These are phyloP conservation scores for Alternaria novae-zelandiae DNA, from an alignment of 2,329 filamentous ascomycete species.

Conservation along the genomic window DNA sequence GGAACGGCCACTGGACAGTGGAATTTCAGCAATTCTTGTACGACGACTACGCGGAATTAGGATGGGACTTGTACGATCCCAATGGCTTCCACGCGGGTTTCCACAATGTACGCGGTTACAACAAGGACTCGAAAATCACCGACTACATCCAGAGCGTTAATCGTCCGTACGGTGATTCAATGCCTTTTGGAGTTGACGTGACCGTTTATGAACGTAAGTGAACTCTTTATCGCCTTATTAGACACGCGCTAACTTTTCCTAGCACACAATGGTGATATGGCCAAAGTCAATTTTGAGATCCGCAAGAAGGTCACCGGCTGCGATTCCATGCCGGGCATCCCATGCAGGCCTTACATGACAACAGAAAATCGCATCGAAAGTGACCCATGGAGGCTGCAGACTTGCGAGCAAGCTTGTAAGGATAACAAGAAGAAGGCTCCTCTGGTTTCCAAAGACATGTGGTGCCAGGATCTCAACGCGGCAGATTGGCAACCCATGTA, in stretches of 20 bases:
- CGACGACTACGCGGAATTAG: constrained; percentile 6
- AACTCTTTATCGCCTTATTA: background rate
- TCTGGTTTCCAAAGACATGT: background rate
- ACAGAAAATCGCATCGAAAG: constrained; percentile 16
- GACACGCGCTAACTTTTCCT: background rate
- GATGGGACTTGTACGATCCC: constrained; percentile 24
- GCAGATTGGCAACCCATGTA: constrained; percentile 4
- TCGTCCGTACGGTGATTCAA: constrained; percentile 7
- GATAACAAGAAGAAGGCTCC: background rate
- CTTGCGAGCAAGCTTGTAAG: constrained; percentile 1
- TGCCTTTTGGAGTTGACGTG: constrained; percentile 13
- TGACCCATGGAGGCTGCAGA: constrained; percentile 3
- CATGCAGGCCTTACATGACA: constrained; percentile 10
- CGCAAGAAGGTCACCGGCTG: constrained; percentile 9
- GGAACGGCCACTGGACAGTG: constrained; percentile 18
- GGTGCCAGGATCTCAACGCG: constrained; percentile 16
- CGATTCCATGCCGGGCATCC: background rate
- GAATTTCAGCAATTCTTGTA: constrained; percentile 19
- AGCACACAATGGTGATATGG: background rate
- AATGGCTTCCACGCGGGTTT: constrained; percentile 17
- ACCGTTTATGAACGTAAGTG: background rate
- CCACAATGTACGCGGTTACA: background rate
- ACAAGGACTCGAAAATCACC: background rate
- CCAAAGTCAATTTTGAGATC: constrained; percentile 11
- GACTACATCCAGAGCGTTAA: constrained; percentile 9